Percentiles rank a stretch among this genome's conserved stretches.
Conservation (phyloP, 2,329 filamentous ascomycete genomes). For the Grosmannia huntii region DNA sequence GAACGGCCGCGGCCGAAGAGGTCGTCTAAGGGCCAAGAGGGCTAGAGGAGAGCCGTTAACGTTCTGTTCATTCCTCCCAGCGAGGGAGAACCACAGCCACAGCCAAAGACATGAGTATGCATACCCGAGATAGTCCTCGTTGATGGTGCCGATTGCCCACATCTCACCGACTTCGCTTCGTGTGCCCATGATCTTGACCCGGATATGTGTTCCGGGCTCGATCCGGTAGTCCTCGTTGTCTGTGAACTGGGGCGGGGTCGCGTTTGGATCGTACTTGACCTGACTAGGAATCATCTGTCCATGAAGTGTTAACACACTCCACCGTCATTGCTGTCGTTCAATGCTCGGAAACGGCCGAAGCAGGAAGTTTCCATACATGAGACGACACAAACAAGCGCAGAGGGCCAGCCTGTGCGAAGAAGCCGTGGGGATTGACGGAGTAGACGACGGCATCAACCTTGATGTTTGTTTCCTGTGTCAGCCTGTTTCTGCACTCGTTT, state of each 20-base stretch:
- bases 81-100: not conserved
- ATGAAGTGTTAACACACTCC: conserved; percentile 1
- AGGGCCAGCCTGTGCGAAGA: conserved; percentile 76
- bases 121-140: conserved; percentile 64
- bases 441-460: conserved; percentile 91
- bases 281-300: conserved; percentile 74
- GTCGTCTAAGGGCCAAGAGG: conserved; percentile 6
- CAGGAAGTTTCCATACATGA: conserved; percentile 45
- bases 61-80: not conserved
- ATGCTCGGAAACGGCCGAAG: not conserved
- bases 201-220: conserved; percentile 84
- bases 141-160: conserved; percentile 96
- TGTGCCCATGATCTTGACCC: conserved; percentile 87
- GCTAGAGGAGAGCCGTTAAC: not conserved
- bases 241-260: conserved; percentile 91
- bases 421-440: conserved; percentile 81
- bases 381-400: conserved; percentile 68
- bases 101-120: conserved; percentile 7
- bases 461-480: not conserved
- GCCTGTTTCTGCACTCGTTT: not conserved
- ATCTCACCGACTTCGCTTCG: conserved; percentile 89
- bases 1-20: too few species aligned
- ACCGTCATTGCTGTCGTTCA: not conserved
- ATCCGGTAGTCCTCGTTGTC: conserved; percentile 91
- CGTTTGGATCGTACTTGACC: conserved; percentile 89